These are phyloP conservation scores for Austroboletus novae-zelandiae DNA, from an alignment of 1,284 basidiomycete genomes.

Conservation along the genomic window DNA sequence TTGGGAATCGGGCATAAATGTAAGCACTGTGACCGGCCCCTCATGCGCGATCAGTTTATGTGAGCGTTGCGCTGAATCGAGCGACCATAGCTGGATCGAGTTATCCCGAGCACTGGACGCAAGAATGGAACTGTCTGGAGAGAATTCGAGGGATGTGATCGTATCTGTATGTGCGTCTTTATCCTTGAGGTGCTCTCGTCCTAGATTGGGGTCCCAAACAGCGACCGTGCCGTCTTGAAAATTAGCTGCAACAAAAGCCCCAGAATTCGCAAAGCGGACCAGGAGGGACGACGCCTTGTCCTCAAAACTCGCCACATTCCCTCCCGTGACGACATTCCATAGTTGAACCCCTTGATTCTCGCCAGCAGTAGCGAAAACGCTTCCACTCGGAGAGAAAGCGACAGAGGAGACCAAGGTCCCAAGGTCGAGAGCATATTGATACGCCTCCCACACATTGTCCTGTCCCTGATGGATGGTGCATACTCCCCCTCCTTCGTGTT, in stretches of 20 bases:
- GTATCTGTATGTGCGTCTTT: not conserved
- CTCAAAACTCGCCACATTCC: slow-evolving; percentile 15
- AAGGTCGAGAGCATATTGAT: slow-evolving; percentile 6
- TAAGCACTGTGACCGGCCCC: slow-evolving; percentile 7
- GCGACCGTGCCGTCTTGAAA: slow-evolving; percentile 9
- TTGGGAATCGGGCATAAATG: slow-evolving; percentile 7
- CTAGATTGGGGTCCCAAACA: slow-evolving; percentile 19
- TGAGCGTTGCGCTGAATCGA: slow-evolving; percentile 7
- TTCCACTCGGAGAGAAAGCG: slow-evolving; percentile 13
- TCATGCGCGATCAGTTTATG: slow-evolving; percentile 6
- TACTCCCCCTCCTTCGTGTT: slow-evolving; percentile 4
- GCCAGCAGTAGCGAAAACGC: slow-evolving; percentile 10
- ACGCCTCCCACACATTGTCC: slow-evolving; percentile 9
- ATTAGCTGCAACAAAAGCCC: slow-evolving; percentile 12
- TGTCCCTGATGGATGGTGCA: slow-evolving; percentile 2
- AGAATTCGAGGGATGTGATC: slow-evolving; percentile 17
- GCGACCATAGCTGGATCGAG: slow-evolving; percentile 16
- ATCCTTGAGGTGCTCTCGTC: slow-evolving; percentile 10
- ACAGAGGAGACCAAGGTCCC: slow-evolving; percentile 2
- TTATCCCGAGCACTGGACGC: slow-evolving; percentile 15
- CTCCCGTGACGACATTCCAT: slow-evolving; percentile 16
- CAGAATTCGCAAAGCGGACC: slow-evolving; percentile 15
- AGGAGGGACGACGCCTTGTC: slow-evolving; percentile 7
- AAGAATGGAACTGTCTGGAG: slow-evolving; percentile 10
- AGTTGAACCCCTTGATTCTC: slow-evolving; percentile 14